Evolutionary conservation across 2,329 filamentous ascomycete species (phyloP).

Genomic region (Sporothrix brasiliensis): DNA sequence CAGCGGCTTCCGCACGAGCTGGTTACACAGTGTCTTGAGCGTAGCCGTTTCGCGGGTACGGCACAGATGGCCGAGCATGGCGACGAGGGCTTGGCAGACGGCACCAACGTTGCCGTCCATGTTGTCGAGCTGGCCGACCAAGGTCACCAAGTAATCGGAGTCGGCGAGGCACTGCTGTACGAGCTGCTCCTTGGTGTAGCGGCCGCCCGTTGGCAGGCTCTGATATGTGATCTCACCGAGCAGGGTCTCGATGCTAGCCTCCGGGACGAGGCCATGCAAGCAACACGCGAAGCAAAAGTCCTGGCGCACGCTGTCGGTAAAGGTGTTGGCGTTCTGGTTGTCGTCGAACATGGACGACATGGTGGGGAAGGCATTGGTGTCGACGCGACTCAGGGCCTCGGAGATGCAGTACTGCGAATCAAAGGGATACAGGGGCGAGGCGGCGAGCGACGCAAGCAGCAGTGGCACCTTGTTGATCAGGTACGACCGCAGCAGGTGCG

Average conservation of each 20-base stretch:
- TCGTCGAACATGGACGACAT: slow-evolving; percentile 63
- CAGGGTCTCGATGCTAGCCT: slow-evolving; percentile 75
- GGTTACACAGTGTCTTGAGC: slow-evolving; percentile 72
- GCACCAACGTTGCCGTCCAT: slow-evolving; percentile 92
- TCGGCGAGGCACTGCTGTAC: slow-evolving; percentile 77
- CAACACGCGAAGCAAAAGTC: slow-evolving; percentile 91
- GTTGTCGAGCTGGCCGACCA: slow-evolving; percentile 80
- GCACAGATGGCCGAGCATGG: slow-evolving; percentile 71
- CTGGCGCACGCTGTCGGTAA: slow-evolving; percentile 62
- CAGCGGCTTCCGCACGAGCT: slow-evolving; percentile 71
- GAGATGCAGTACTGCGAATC: slow-evolving; percentile 70
- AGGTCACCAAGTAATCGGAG: slow-evolving; percentile 62
- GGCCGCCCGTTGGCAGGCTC: slow-evolving; percentile 71
- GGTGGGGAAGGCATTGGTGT: slow-evolving; percentile 73
- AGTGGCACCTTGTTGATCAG: slow-evolving; percentile 70
- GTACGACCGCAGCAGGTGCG: slow-evolving; percentile 81
- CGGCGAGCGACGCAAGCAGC: slow-evolving; percentile 55
- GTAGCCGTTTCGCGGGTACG: slow-evolving; percentile 76
- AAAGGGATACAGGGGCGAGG: slow-evolving; percentile 69
- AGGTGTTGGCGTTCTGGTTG: slow-evolving; percentile 59
- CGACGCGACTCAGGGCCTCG: slow-evolving; percentile 76
- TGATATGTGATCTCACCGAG: slow-evolving; percentile 84
- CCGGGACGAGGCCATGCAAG: slow-evolving; percentile 79
- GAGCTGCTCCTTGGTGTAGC: slow-evolving; percentile 76
- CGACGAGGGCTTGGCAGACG: slow-evolving; percentile 75